Evolutionary conservation across 257 asterid genomes (phyloP), one percentile per base, ranked within the genome.

Genomic region (Perilla frutescens): DNA sequence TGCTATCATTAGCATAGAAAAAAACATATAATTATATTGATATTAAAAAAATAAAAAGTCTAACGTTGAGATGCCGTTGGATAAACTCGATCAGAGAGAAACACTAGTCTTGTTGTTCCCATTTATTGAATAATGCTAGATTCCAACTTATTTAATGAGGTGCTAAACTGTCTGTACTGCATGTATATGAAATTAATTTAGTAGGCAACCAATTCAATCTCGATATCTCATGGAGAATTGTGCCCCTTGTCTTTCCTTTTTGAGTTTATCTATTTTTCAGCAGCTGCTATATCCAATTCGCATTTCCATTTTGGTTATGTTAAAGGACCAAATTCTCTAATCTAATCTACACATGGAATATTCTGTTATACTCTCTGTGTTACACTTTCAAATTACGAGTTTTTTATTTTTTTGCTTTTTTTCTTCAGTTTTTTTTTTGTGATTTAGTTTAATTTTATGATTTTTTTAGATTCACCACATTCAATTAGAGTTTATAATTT

Each of bases 1-100:
- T 13, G 61, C 50, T 54, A 71, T 71, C 56, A 70, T 70, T 51
- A 51, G 48, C 14, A 41, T 29, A 26, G 32, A n/a, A n/a, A 70
- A 71, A 65, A 49, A 71, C 39, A 64, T 64, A 49, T 64, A 51
- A 40, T 39, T 80, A 75, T 40, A 5, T 20, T 60, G 6, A 6
- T 43, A 43, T 43, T 34, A 34, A 1, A 10, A 58, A 8, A 31
- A 0, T 55, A 4, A 36, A 11, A n/a, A 43, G 32, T 45, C 58
- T 36, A 62, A 76, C 20, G 57, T 68, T 56, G 36, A 10, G 26
- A 20, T 20, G 26, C 29, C 48, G 74, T 63, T 64, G 66, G 56
- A 65, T 70, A 56, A 45, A 70, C 66, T 26, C 41, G 34, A 29
- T 29, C 13, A 62, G n/a, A 6, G 71, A 13, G 29, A 34, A 49